Conservation (phyloP, 768 basidiomycete genomes). For the Cyclocybe aegerita region DNA sequence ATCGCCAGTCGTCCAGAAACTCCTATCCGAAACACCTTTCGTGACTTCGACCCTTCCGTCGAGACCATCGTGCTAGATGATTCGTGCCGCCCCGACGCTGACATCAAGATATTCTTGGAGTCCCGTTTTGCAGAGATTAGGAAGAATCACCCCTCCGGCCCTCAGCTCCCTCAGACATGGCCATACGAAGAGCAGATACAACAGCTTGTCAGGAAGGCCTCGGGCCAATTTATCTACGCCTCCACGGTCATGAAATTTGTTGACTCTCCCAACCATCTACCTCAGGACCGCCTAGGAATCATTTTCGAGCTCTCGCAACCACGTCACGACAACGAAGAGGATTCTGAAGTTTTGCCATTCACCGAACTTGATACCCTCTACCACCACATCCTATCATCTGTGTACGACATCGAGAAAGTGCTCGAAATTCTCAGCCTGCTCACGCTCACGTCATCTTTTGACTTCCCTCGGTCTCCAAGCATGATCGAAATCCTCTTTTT, state of each 20-base stretch:
- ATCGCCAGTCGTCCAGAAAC: slow-evolving; percentile 11
- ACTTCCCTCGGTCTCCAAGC: no score
- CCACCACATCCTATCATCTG: slow-evolving; percentile 7
- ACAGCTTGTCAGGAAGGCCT: slow-evolving; percentile 14
- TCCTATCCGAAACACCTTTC: slow-evolving; percentile 3
- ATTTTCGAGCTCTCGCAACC: slow-evolving; percentile 9
- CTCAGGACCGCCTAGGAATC: slow-evolving; percentile 11
- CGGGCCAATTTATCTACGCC: slow-evolving; percentile 25
- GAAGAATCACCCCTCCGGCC: not conserved
- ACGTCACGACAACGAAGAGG: not conserved
- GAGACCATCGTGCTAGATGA: slow-evolving; percentile 1
- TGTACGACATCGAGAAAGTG: not conserved
- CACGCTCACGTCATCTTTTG: not conserved
- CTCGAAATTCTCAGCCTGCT: not conserved
- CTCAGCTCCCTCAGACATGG: slow-evolving; percentile 13
- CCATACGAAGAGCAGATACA: slow-evolving; percentile 11
- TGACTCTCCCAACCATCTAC: slow-evolving; percentile 11
- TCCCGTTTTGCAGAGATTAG: slow-evolving; percentile 2
- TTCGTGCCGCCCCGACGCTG: slow-evolving; percentile 1
- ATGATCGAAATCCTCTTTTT: not conserved
- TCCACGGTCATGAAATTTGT: slow-evolving; percentile 21
- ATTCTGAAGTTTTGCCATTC: slow-evolving; percentile 2
- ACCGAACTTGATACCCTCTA: slow-evolving; percentile 14
- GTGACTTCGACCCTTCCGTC: not conserved
- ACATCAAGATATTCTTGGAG: slow-evolving; percentile 1